Base-by-base conservation (phyloP, 1,139 yeast genomes). In the Saccharomyces hybrid region DNA sequence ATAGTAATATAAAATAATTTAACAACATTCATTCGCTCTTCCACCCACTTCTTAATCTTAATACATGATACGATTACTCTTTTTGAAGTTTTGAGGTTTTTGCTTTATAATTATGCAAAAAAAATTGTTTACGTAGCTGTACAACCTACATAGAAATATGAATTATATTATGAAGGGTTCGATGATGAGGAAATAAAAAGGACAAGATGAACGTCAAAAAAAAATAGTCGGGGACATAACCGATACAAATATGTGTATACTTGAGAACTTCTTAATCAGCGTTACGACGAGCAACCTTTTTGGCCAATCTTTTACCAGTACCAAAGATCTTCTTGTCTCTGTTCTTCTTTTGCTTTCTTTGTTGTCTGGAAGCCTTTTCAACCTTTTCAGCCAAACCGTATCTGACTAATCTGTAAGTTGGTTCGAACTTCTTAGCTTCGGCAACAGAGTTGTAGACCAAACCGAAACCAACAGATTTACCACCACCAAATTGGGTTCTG, bases 271-370 rank as follows among this genome's bases (percentile, higher is more conserved):
- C 61, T 61, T 72, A 73, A 66, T 73, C 76, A 68, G 76, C 75
- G 70, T 71, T 71, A 72, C 76, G 75, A 68, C 74, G 73, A 74
- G 91, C 91, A 76, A 85, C 83, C 78, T 80, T 85, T 84, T 89
- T 89, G 77, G 96, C 95, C 80, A 87, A 88, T 78, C 88, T 85
- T 79, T 82, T 86, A 75, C 91, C 95, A 73, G 99, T 93, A 86
- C 99, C 99, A 74, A 90, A 88, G 85, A 88, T 78, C 88, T 91
- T 93, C 89, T 85, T 85, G 74, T 88, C 96, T 85, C 98, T 90
- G 96, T 93, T 93, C 93, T 93, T 93, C 91, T 88, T 89, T 87
- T 93, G 99, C 82, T 95, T 95, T 85, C 99, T 89, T 84, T 93
- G 99, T 84, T 91, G 97, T 90, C 98, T 90, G 71, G 97, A 88